Evolutionary conservation across 2,329 filamentous ascomycete genomes (phyloP), one percentile per base, ranked within the genome.

Genomic region (Myriosclerotinia curreyana): DNA sequence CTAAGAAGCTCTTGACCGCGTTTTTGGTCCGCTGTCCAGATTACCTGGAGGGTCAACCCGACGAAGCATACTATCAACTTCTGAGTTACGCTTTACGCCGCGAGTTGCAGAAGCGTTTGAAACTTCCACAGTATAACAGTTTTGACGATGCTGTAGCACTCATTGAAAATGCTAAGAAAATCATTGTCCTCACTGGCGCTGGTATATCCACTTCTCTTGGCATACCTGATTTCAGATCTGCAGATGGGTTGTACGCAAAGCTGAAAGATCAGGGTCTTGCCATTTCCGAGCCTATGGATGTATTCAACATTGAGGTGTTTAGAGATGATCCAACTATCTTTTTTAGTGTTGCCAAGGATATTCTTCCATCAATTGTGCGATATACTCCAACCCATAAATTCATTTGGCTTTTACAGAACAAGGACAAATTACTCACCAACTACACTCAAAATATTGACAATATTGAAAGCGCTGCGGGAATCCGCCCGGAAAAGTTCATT

Each of bases 381-480:
- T 96, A 87, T 79, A 92, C 94, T 0, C 93, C 94, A 0, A 98
- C 95, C 0, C 95, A 99, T 80, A 88, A 89, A 61, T 99, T 99
- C 79, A 96, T 99, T 73, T 86, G 87, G 42, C 82, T 97, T 71
- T 83, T 99, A 44, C 91, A 99, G 76, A 84, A 94, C 70, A 90
- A 92, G 76, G 87, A 85, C 69, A 96, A 96, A 76, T 84, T 99
- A 8, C 84, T 97, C 66, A 98, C 93, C 50, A 97, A 98, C 78
- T 99, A 97, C 79, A 96, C 95, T 0, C 95, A 99, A 75, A 99
- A 99, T 76, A 98, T 99, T 73, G 95, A 99, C 80, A 97, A 97
- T 71, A 86, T 97, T 60, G 94, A 99, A 76, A 84, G 87, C 66
- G 87, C 90, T 72, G 94, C 94, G 0, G 95, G 95, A 28, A 91